Percentiles rank a stretch among this genome's conserved stretches.
Conservation (phyloP, 495 filamentous ascomycete species). For the Cercophora newfieldiana region DNA sequence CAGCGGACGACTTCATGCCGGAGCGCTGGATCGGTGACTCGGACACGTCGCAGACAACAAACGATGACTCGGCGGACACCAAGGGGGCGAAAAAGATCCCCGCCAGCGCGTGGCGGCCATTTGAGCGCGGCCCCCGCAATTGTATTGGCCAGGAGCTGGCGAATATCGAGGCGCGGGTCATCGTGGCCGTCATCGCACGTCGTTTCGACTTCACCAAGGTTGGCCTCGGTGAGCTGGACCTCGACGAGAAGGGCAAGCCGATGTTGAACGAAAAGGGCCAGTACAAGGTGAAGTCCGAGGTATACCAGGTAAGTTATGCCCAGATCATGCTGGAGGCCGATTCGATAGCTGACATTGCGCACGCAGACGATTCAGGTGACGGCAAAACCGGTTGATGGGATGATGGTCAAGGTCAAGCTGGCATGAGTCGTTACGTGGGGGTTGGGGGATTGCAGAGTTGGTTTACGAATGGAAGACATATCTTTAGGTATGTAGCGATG, state of each 20-base stretch:
- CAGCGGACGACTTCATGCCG: constrained; percentile 58
- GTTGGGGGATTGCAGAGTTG: no score
- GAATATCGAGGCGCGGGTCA: constrained; percentile 41
- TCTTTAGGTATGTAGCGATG: no score
- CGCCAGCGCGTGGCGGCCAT: constrained; percentile 51
- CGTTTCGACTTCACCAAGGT: constrained; percentile 47
- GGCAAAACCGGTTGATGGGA: constrained; percentile 40
- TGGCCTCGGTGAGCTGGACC: constrained; percentile 43
- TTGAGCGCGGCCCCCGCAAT: constrained; percentile 55
- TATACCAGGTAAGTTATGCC: constrained; percentile 47
- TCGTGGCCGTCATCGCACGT: constrained; percentile 40
- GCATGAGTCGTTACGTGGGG: not conserved
- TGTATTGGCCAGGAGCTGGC: constrained; percentile 63
- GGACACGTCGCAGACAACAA: constrained; percentile 21
- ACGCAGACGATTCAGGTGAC: constrained; percentile 36
- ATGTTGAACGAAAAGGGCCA: constrained; percentile 40
- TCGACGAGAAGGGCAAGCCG: constrained; percentile 38
- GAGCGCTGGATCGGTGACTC: constrained; percentile 62
- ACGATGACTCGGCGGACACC: constrained; percentile 28
- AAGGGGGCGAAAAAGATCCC: constrained; percentile 27
- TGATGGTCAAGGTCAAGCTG: constrained; percentile 36
- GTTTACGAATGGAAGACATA: no score
- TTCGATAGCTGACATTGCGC: constrained; percentile 6
- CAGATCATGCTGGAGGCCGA: not conserved
- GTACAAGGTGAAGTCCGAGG: constrained; percentile 41